phyloP scores from a whole-genome alignment of 768 basidiomycete species.

The Mycena chlorophos region DNA sequence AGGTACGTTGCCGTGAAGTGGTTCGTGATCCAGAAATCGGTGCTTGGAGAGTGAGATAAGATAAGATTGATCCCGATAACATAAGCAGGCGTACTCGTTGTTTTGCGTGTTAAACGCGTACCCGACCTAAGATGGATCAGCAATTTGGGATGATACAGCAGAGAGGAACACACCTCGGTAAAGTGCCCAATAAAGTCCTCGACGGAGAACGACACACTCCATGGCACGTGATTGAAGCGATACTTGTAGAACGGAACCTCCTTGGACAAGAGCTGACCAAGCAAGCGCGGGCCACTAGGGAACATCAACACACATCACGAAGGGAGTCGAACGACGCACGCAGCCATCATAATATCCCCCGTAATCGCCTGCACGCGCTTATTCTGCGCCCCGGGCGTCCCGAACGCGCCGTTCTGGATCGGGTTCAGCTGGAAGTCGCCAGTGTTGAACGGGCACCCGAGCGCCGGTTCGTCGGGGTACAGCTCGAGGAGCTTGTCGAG shows the following conservation, averaged over 20 bases:
- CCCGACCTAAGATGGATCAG: background rate
- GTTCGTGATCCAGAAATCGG: background rate
- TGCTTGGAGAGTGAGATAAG: background rate
- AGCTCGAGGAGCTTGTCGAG: constrained; percentile 19
- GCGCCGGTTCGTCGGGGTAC: constrained; percentile 31
- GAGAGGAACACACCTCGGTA: background rate
- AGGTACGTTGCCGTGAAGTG: constrained; percentile 2
- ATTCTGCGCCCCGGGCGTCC: background rate
- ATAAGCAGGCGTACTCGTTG: background rate
- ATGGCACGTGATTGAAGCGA: background rate
- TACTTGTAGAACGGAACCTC: background rate
- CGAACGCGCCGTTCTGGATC: background rate
- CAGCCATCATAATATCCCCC: background rate
- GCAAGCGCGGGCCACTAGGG: background rate
- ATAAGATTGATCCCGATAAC: background rate
- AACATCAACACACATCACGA: background rate
- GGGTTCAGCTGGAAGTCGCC: constrained; percentile 23
- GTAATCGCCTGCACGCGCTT: background rate
- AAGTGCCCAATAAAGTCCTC: background rate
- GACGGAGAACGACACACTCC: background rate
- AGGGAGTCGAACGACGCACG: background rate
- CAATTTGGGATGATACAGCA: background rate
- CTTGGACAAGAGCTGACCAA: background rate
- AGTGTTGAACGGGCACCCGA: constrained; percentile 34
- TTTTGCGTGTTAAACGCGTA: constrained; percentile 4